Evolutionary conservation across 2,329 filamentous ascomycete species (phyloP), one percentile per base, ranked within the genome.

Genomic region (Calonectria pseudoreteaudii): DNA sequence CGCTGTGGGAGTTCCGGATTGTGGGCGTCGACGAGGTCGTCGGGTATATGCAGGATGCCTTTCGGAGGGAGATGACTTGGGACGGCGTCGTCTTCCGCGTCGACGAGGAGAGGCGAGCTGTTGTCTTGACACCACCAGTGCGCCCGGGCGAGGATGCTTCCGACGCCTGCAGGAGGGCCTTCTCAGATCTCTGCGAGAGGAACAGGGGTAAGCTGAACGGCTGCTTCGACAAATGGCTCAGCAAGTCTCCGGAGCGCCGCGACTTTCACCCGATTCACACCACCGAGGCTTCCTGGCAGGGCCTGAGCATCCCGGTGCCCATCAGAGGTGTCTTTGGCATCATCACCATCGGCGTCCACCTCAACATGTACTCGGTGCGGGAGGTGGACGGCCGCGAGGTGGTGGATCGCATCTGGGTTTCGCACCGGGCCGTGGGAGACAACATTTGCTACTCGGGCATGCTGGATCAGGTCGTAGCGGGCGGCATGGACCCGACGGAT

Each of bases 401-500:
- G 74, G 70, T 80, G 68, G 78, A 80, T 53, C 66, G 79, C 41
- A 80, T 85, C 49, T 85, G 84, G 84, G 81, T 85, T 47, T 80
- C 83, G 28, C 78, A 79, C 66, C 80, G 84, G 6, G 81, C 82
- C 9, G 58, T 30, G n/a, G 75, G 74, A 2, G 71, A 74, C 14
- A 77, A 76, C 7, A 71, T 81, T 23, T 82, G 82, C 16, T 85
- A 84, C 70, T 78, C 83, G 2, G 79, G 82, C 7, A 84, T 83
- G 75, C 73, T 84, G 26, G 84, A 85, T 66, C 84, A 85, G 72
- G 75, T 84, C n/a, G 82, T 84, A 16, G 84, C 83, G 1, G 84
- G 84, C 20, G 83, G 80, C 67, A 82, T 85, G 80, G 82, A 83
- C 34, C 74, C 75, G 0, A 76, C 41, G 13, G 83, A 85, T 62